Base-by-base conservation (phyloP, 257 asterid genomes). In the Perilla frutescens region DNA sequence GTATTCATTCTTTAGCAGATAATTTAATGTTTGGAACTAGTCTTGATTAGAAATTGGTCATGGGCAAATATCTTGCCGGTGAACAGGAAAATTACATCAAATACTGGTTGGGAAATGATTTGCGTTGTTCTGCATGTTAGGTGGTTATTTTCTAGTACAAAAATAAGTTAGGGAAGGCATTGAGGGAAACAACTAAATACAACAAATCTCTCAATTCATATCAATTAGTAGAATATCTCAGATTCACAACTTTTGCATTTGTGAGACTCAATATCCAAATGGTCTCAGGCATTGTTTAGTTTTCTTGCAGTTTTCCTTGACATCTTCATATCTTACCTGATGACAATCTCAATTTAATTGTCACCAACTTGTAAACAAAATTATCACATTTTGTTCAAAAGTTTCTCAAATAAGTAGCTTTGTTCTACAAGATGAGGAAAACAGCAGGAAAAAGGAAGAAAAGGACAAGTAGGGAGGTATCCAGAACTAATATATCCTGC, bases 361-460 rank as follows among this genome's bases (percentile, higher is more conserved):
- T 44, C 39, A 64, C 31, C 39, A 54, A 63, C 50, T 63, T 13
- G 26, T 20, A 20, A 6, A 48, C 2, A 45, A 14, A 48, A 34
- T 34, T 14, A 66, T 47, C 62, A 69, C 49, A 48, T 53, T 66
- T 49, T 36, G 60, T 59, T 37, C 59, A 37, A 37, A 37, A 63
- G 36, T 29, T 74, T 64, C 62, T 34, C 6, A 36, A 10, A 75
- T 1, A 11, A 10, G 20, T 57, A 55, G 61, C 14, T 40, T 3
- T 26, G 40, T 61, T 55, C 62, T 64, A 36, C 41, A 71, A 20
- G 26, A 29, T 43, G 14, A 71, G 32, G 58, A 71, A 37, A 49
- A 37, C 10, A 37, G 15, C 9, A 47, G 3, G 26, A 29, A 40
- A 26, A 79, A n/a, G 31, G 58, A 70, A 8, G 36, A 49, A 48